phyloP scores from a whole-genome alignment of 768 basidiomycete genomes.

The Mycena amicta region DNA sequence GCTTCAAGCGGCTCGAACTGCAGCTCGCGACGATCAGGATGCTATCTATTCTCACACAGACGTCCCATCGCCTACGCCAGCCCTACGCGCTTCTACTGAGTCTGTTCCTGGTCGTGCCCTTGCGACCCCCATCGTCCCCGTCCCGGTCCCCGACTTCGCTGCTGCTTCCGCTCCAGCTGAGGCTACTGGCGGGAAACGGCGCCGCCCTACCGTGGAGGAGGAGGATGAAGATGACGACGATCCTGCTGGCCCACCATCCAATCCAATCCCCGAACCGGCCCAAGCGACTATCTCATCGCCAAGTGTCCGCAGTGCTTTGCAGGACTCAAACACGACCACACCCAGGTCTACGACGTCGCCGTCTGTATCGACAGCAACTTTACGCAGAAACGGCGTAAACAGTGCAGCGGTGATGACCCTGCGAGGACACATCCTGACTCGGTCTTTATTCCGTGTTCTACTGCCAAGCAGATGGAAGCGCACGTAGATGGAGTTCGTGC shows the following conservation, averaged over 20 bases:
- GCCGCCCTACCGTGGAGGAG: not conserved
- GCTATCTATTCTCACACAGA: no score
- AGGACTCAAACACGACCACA: not conserved
- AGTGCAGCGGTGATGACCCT: conserved; percentile 8
- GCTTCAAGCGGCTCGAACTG: no score
- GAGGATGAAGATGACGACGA: not conserved
- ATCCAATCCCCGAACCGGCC: not conserved
- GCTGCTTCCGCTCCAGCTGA: not conserved
- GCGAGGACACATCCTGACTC: conserved; percentile 23
- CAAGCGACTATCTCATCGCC: not conserved
- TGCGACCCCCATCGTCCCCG: not conserved
- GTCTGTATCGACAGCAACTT: not conserved
- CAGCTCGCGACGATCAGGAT: no score
- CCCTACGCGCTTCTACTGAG: no score
- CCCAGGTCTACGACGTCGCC: not conserved
- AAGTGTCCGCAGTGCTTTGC: not conserved
- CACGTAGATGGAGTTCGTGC: no score
- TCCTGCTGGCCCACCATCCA: not conserved
- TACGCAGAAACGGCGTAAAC: not conserved
- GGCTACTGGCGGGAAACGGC: not conserved
- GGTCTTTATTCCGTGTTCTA: conserved; percentile 28
- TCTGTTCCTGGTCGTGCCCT: no score
- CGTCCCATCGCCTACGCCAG: no score
- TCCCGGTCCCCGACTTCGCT: not conserved
- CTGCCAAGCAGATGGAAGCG: conserved; percentile 19